Evolutionary conservation across 176 grass and related monocot species (phyloP).

Genomic region (Musa beccarii): DNA sequence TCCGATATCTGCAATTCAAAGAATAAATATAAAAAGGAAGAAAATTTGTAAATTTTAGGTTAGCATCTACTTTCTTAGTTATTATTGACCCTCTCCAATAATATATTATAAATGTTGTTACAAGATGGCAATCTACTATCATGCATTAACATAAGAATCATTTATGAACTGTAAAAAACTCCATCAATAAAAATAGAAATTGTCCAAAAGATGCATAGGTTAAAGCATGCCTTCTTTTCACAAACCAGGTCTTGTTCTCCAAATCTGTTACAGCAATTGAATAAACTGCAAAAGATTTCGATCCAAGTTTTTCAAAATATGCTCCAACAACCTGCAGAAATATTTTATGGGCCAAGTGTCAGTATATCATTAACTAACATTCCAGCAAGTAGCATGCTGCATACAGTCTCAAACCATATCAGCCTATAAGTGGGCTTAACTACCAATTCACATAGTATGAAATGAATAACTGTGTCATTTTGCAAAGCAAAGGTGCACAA

Average conservation of each 20-base stretch:
- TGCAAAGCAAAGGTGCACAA: background rate
- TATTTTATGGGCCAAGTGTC: background rate
- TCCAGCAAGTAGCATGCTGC: background rate
- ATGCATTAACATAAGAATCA: background rate
- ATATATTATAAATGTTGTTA: background rate
- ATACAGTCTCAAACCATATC: background rate
- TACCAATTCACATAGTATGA: background rate
- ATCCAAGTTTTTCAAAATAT: constrained; percentile 84
- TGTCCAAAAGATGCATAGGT: background rate
- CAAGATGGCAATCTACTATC: background rate
- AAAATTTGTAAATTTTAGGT: background rate
- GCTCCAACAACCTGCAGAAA: constrained; percentile 86
- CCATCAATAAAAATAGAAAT: background rate
- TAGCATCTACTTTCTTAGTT: background rate
- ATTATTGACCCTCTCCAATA: background rate
- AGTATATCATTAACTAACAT: background rate
- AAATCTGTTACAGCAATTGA: constrained; percentile 84
- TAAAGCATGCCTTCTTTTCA: constrained; percentile 93
- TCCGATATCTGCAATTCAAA: constrained; percentile 73
- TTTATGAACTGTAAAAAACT: background rate
- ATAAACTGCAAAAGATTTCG: constrained; percentile 99
- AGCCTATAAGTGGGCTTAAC: background rate
- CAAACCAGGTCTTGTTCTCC: constrained; percentile 90
- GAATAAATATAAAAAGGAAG: constrained; percentile 2
- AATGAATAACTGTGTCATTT: background rate